Evolutionary conservation across 768 basidiomycete genomes (phyloP).

Genomic region (Rickenella mellea): DNA sequence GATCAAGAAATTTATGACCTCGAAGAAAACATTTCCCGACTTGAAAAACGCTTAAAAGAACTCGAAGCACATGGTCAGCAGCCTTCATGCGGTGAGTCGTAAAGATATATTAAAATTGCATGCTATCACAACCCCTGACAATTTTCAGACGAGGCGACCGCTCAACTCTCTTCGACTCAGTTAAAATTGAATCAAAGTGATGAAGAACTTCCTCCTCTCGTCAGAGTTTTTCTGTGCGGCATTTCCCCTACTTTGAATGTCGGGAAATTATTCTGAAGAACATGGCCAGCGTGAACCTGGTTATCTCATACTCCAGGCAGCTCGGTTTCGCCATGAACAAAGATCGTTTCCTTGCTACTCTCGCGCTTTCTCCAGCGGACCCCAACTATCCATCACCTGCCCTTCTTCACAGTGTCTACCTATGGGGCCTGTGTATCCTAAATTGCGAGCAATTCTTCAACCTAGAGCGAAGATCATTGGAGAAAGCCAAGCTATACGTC

Average conservation of each 20-base stretch:
- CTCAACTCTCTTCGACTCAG: no score
- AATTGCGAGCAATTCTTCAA: slow-evolving; percentile 58
- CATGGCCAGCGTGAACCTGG: not conserved
- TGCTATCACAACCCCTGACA: no score
- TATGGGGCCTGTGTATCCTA: slow-evolving; percentile 78
- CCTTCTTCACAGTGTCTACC: slow-evolving; percentile 71
- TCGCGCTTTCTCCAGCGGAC: slow-evolving; percentile 30
- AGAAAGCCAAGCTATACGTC: slow-evolving; percentile 50
- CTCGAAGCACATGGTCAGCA: slow-evolving; percentile 66
- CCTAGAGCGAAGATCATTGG: slow-evolving; percentile 66
- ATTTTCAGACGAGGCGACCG: no score
- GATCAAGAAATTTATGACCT: slow-evolving; percentile 72
- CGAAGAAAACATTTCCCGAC: slow-evolving; percentile 69
- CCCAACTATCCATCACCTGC: slow-evolving; percentile 67
- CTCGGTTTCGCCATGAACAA: slow-evolving; percentile 67
- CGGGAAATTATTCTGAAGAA: no score
- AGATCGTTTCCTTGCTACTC: slow-evolving; percentile 54
- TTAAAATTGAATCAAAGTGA: no score
- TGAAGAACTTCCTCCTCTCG: no score
- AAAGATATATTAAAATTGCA: no score
- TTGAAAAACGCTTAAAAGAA: slow-evolving; percentile 66
- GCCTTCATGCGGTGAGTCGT: slow-evolving; percentile 39
- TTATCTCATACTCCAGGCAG: slow-evolving; percentile 61
- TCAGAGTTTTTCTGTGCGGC: no score
- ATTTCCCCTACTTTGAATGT: no score